phyloP scores from a whole-genome alignment of 352 stramenopile species.

The Pythium pyrilobum region DNA sequence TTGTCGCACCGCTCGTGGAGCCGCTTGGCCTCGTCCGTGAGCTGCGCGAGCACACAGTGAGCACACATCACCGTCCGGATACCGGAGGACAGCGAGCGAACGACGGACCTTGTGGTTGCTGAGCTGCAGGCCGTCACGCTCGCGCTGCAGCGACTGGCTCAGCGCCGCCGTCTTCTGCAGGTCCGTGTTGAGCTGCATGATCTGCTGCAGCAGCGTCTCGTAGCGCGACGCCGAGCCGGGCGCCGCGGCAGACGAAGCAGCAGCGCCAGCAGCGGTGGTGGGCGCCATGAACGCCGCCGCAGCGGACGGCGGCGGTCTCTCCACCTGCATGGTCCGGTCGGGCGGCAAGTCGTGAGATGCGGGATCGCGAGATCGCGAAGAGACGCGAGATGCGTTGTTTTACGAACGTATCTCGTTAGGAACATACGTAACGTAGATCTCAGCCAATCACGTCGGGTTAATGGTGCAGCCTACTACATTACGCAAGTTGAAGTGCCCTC shows the following conservation, averaged over 20 bases:
- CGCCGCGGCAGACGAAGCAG: neutral
- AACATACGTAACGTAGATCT: too few species aligned
- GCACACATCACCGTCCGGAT: neutral
- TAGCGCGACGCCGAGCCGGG: conserved; percentile 32
- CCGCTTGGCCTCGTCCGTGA: conserved; percentile 58
- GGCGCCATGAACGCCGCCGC: neutral
- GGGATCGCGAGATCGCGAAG: too few species aligned
- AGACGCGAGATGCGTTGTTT: too few species aligned
- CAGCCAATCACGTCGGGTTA: too few species aligned
- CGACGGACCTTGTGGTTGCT: conserved; percentile 49
- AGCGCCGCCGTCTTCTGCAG: conserved; percentile 78
- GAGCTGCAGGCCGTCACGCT: conserved; percentile 62
- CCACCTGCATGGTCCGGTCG: conserved; percentile 10
- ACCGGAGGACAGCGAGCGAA: neutral
- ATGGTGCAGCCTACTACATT: too few species aligned
- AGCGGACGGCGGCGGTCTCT: neutral
- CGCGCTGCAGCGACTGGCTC: conserved; percentile 70
- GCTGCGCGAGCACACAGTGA: conserved; percentile 19
- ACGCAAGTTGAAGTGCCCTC: too few species aligned
- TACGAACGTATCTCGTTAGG: too few species aligned
- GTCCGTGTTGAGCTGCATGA: conserved; percentile 81
- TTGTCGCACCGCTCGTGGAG: conserved; percentile 78
- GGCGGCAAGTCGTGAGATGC: too few species aligned
- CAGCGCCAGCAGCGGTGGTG: neutral
- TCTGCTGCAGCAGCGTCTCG: conserved; percentile 71